A percentile compares a stretch with the other conserved stretches of the same genome.
Conservation (phyloP, 306 rosid genomes). For the Cicer judaicum region DNA sequence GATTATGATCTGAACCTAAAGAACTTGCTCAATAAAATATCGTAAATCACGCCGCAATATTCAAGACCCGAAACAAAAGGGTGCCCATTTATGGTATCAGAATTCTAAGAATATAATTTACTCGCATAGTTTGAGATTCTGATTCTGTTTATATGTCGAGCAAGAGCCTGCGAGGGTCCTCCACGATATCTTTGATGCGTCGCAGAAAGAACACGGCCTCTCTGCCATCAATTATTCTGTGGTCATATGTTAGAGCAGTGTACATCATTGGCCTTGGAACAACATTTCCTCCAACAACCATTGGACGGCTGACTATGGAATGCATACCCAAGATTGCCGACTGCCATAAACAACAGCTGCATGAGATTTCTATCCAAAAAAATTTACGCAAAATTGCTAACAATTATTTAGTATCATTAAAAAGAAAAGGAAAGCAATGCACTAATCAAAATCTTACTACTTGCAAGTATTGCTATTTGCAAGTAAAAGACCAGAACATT, state of each 20-base stretch:
- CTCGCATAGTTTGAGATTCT: conserved; percentile 7
- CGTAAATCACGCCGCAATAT: conserved; percentile 48
- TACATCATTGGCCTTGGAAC: conserved; percentile 86
- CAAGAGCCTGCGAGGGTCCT: conserved; percentile 83
- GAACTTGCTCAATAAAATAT: conserved; percentile 44
- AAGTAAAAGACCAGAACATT: conserved; percentile 18
- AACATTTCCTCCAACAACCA: conserved; percentile 71
- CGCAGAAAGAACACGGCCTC: conserved; percentile 89
- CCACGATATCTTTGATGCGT: conserved; percentile 76
- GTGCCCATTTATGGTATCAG: conserved; percentile 46
- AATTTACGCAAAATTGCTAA: not conserved
- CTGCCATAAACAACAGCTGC: conserved; percentile 52
- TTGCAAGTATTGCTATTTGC: not conserved
- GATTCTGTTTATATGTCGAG: conserved; percentile 62
- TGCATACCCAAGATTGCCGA: conserved; percentile 91
- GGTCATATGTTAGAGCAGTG: conserved; percentile 83
- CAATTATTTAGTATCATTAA: conserved; percentile 8
- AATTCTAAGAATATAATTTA: conserved; percentile 44
- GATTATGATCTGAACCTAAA: conserved; percentile 28
- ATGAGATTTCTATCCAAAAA: conserved; percentile 25
- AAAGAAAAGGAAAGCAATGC: not conserved
- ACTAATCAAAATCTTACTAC: not conserved
- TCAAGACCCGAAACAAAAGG: conserved; percentile 41
- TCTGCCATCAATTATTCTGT: conserved; percentile 84
- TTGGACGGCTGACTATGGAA: conserved; percentile 75